Conservation (phyloP, 495 filamentous ascomycete genomes). For the Cairneyella variabilis region DNA sequence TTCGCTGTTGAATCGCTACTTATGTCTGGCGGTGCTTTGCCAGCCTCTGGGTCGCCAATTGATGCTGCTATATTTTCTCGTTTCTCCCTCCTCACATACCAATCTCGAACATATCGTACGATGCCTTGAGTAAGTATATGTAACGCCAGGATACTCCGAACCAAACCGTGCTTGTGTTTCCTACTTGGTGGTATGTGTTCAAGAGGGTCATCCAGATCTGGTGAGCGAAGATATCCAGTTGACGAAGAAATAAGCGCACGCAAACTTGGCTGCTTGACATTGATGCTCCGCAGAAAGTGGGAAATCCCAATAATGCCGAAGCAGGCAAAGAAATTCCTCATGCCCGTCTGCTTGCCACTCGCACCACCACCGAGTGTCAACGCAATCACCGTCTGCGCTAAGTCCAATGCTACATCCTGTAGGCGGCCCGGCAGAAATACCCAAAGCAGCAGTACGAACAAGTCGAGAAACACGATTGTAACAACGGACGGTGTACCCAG, state of each 20-base stretch:
- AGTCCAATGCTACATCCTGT: slow-evolving; percentile 83
- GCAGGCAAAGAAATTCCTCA: slow-evolving; percentile 71
- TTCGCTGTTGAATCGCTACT: slow-evolving; percentile 14
- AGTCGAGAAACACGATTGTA: slow-evolving; percentile 78
- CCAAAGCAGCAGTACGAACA: slow-evolving; percentile 78
- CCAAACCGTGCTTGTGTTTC: slow-evolving; percentile 49
- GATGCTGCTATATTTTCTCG: slow-evolving; percentile 34
- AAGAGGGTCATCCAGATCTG: slow-evolving; percentile 38
- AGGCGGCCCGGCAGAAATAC: slow-evolving; percentile 85
- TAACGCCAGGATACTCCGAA: slow-evolving; percentile 65
- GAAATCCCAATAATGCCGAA: slow-evolving; percentile 70
- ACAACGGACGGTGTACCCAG: slow-evolving; percentile 70
- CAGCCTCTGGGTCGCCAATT: slow-evolving; percentile 53
- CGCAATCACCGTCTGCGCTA: slow-evolving; percentile 96
- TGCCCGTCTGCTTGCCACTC: slow-evolving; percentile 67
- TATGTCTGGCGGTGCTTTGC: slow-evolving; percentile 33
- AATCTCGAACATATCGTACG: slow-evolving; percentile 58
- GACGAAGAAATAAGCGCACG: slow-evolving; percentile 26
- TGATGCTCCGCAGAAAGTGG: slow-evolving; percentile 42
- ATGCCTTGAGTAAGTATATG: slow-evolving; percentile 86
- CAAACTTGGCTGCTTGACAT: slow-evolving; percentile 55
- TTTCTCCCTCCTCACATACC: slow-evolving; percentile 50
- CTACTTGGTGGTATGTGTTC: slow-evolving; percentile 36
- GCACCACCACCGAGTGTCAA: slow-evolving; percentile 87
- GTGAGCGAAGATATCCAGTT: slow-evolving; percentile 17